Evolutionary conservation across 352 stramenopile species (phyloP).

Genomic region (Phytopythium delawarense): DNA sequence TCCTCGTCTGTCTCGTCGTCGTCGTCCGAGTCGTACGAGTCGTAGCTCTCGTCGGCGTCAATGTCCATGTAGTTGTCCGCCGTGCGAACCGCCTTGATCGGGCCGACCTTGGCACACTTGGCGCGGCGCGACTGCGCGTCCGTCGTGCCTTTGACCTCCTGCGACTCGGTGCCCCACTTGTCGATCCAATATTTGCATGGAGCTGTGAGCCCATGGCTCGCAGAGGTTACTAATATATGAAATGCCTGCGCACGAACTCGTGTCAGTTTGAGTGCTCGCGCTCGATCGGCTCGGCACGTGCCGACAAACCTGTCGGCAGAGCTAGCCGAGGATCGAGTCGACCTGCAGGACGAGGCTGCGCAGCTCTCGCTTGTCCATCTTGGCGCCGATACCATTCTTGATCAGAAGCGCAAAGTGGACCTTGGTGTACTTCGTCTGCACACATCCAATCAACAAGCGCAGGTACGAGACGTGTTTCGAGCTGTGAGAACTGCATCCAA

Average conservation of each 20-base stretch:
- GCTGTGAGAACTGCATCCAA: no score
- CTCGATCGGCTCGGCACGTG: neutral
- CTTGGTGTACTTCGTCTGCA: constrained; percentile 56
- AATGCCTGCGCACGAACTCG: neutral
- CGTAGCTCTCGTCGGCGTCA: neutral
- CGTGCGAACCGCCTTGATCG: neutral
- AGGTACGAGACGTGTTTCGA: neutral
- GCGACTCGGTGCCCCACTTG: no score
- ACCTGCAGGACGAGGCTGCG: constrained; percentile 60
- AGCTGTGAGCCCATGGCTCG: no score
- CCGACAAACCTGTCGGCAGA: neutral
- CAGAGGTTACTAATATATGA: constrained; percentile 12
- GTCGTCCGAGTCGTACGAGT: constrained; percentile 1
- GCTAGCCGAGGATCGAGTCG: constrained; percentile 39
- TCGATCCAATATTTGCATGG: no score
- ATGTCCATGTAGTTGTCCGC: constrained; percentile 3
- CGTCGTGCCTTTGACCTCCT: no score
- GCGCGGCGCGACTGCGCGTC: no score
- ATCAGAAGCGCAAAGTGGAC: constrained; percentile 57
- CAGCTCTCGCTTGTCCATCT: constrained; percentile 46
- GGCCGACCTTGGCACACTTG: neutral
- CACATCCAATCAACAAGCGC: neutral
- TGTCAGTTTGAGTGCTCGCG: neutral
- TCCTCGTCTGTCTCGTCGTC: neutral
- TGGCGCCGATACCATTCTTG: constrained; percentile 57